Conservation (phyloP, 2,329 filamentous ascomycete genomes). For the Meredithiella fracta region DNA sequence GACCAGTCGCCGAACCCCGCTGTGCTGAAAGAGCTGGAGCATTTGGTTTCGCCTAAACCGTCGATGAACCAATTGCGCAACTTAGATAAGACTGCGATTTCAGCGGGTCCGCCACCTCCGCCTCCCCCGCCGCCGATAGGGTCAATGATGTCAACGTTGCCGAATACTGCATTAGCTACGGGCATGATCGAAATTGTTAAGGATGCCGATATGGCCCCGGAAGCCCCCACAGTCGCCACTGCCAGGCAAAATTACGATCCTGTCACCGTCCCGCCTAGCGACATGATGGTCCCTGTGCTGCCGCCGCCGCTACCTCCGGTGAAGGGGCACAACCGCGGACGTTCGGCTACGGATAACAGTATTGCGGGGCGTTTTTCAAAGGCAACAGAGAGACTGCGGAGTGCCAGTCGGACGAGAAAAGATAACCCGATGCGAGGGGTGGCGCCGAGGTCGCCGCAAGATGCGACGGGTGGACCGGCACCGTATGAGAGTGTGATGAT, state of each 20-base stretch:
- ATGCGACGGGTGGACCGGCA: conserved; percentile 19
- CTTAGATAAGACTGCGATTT: conserved; percentile 22
- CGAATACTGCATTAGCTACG: conserved; percentile 30
- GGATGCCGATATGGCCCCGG: conserved; percentile 33
- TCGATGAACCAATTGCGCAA: neutral
- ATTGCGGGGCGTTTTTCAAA: conserved; percentile 39
- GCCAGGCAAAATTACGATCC: conserved; percentile 14
- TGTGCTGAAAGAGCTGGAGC: conserved; percentile 45
- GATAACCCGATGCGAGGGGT: conserved; percentile 22
- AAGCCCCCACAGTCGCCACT: neutral
- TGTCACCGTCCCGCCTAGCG: conserved; percentile 23
- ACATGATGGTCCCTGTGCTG: conserved; percentile 29
- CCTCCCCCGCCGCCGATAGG: conserved; percentile 38
- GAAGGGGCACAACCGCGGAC: conserved; percentile 37
- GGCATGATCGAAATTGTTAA: conserved; percentile 51
- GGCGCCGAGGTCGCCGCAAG: conserved; percentile 23
- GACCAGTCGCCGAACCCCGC: conserved; percentile 26
- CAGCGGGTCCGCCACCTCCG: conserved; percentile 35
- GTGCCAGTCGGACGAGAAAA: conserved; percentile 39
- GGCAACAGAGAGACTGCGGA: conserved; percentile 43
- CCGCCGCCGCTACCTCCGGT: conserved; percentile 28
- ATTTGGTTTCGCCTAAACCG: conserved; percentile 23
- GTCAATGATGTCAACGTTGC: conserved; percentile 18
- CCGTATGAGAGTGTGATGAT: conserved; percentile 28
- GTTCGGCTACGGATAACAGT: conserved; percentile 34